Base-by-base conservation (phyloP, 1,284 basidiomycete species). In the Phenoliferia sp. region DNA sequence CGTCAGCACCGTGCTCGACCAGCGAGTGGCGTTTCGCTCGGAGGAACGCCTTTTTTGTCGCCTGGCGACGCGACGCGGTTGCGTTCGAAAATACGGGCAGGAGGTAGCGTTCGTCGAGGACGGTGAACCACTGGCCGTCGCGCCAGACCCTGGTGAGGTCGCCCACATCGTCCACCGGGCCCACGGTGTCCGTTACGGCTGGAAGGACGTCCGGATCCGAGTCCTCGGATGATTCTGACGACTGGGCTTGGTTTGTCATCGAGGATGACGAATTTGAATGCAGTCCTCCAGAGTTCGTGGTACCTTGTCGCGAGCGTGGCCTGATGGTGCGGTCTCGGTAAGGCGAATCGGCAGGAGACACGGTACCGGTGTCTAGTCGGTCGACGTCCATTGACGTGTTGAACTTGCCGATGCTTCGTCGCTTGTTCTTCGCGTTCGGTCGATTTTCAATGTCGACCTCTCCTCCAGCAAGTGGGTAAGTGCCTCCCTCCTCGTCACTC, bases 61-160 rank as follows among this genome's bases (percentile, higher is more conserved):
- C 78, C 63, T 80, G 78, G 69, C 79, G 78, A 32, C 80, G 74
- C 19, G 74, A 78, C 1, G 80, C 80, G 0, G 80, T 80, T 34
- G 80, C 71, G 78, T 98, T 98, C 66, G 90, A 93, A 81, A 99
- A 99, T 3, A 76, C 74, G 22, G 95, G 96, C 3, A 98, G 80
- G 22, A 99, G 83, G 78, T 97, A 99, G 68, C 93, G 85, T 80
- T 99, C 93, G 80, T 99, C 95, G 57, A 99, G 82, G 35, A 88
- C 85, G 73, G 94, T 94, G 86, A 99, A 99, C 94, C 95, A 98
- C 79, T 94, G 91, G 7, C 84, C 84, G 69, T 85, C 83, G 26
- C 82, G 78, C 80, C 82, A 83, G 17, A 83, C 79, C 77, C 66
- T 68, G 64, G 79, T 80, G 33, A 63, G 33, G 48, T 66, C 61